Conservation (phyloP, 192 early-diverging fungal genomes). For the Gaertneriomyces semiglobifer region DNA sequence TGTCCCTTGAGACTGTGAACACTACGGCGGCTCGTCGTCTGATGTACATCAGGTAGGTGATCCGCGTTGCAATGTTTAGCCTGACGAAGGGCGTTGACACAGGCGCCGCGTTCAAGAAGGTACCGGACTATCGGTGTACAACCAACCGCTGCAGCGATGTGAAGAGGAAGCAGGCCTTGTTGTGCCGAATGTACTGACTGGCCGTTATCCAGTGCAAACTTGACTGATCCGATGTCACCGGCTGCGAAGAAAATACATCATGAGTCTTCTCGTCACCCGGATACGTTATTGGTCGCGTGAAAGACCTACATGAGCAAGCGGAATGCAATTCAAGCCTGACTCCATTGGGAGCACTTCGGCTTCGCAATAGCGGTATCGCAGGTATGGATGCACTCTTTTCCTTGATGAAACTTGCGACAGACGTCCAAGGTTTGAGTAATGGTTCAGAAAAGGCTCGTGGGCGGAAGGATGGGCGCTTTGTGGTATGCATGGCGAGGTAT, state of each 20-base stretch:
- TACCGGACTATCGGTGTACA: conserved; percentile 62
- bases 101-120: conserved; percentile 67
- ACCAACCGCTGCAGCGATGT: conserved; percentile 64
- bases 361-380: too few relatives aligned
- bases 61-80: conserved; percentile 5
- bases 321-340: too few relatives aligned
- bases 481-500: too few relatives aligned
- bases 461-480: too few relatives aligned
- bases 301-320: too few relatives aligned
- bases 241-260: neutral
- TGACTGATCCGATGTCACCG: conserved; percentile 49
- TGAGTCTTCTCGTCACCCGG: too few relatives aligned
- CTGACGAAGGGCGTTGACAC: conserved; percentile 56
- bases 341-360: too few relatives aligned
- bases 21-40: neutral
- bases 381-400: too few relatives aligned
- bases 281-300: too few relatives aligned
- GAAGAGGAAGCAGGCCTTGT: conserved; percentile 69
- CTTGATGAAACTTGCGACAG: too few relatives aligned
- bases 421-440: too few relatives aligned
- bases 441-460: too few relatives aligned
- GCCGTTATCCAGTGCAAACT: conserved; percentile 67
- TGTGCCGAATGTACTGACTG: conserved; percentile 64
- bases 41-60: neutral
- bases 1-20: conserved; percentile 43